Base-by-base conservation (phyloP, 2,329 filamentous ascomycete species). In the Diaporthe sp. region DNA sequence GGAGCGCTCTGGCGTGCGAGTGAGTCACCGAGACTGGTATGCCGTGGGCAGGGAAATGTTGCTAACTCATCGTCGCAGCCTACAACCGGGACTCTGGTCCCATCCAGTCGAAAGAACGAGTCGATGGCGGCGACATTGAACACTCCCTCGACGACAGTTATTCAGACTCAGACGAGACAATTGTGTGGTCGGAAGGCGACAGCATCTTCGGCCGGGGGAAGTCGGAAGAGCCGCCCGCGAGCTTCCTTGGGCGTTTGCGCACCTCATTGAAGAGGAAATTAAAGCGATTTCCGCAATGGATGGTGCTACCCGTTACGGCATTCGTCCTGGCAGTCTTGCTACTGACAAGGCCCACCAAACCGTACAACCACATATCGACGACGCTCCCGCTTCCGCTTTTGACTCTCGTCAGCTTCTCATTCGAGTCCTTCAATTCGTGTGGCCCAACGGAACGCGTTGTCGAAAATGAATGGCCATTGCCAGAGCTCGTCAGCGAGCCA, bases 371-470 rank as follows among this genome's bases (percentile, higher is more conserved):
- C 53, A 79, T 84, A 76, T 81, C 82, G 5, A 78, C 79, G 22
- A 84, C 82, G 0, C 78, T 84, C 8, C 82, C 82, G 1, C 74
- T 82, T 1, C 78, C 82, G 1, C 77, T 84, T 68, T 73, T 83
- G 37, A 80, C 79, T 39, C 76, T 81, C n/a, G 79, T 84, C 73
- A 74, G 77, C 13, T 31, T 73, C 79, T 39, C 69, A 7, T 49
- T 61, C 42, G 39, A 61, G 4, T 15, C 51, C 13, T 49, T 61
- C 49, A 78, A 81, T 57, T 78, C 79, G 39, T 83, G 82, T 74
- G 78, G 82, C 17, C 1, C 28, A 1, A 22, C 3, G 28, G 46
- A 53, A 28, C 65, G 46, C 19, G 46, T 68, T 25, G 4, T 68
- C 13, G 65, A 68, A 19, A 68, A 68, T 4, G 17, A 39, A 1